These are phyloP conservation scores for Juglanconis juglandina DNA, from an alignment of 2,329 filamentous ascomycete genomes.

Conservation along the genomic window DNA sequence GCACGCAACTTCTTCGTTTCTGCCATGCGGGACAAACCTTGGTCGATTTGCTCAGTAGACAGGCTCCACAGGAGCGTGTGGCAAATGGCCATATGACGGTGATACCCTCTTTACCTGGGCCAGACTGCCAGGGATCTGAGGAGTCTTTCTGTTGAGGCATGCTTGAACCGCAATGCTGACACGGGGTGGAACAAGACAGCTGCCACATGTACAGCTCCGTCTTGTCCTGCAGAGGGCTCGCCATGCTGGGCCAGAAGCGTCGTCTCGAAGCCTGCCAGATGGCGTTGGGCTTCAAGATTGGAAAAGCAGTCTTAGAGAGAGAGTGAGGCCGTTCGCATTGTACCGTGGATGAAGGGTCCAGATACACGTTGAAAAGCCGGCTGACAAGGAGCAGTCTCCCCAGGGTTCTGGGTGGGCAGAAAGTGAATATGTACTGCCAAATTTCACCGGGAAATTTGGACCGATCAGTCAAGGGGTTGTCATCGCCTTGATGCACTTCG, in stretches of 20 bases:
- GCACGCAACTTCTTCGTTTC: not conserved
- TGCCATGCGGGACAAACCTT: conserved; percentile 52
- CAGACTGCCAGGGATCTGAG: conserved; percentile 51
- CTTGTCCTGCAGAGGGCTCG: conserved; percentile 61
- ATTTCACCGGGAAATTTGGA: conserved; percentile 54
- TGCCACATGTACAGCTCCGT: conserved; percentile 76
- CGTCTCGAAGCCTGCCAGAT: conserved; percentile 72
- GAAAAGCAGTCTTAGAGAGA: conserved; percentile 33
- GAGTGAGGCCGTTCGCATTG: conserved; percentile 25
- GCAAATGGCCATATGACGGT: conserved; percentile 70
- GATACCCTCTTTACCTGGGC: conserved; percentile 60
- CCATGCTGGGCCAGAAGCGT: conserved; percentile 63
- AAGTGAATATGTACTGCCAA: conserved; percentile 69
- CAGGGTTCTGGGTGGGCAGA: conserved; percentile 60
- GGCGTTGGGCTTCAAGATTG: conserved; percentile 52
- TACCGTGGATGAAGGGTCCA: conserved; percentile 45
- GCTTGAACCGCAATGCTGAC: conserved; percentile 61
- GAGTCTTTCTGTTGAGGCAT: conserved; percentile 22
- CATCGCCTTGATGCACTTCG: conserved; percentile 10
- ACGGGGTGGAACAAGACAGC: conserved; percentile 58
- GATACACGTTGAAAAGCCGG: conserved; percentile 60
- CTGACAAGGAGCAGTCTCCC: conserved; percentile 65
- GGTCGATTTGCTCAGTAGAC: conserved; percentile 56
- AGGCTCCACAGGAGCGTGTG: conserved; percentile 62
- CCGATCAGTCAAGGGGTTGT: conserved; percentile 18